phyloP scores from a whole-genome alignment of 371 early-diverging fungal species.

The Parasitella parasitica region DNA sequence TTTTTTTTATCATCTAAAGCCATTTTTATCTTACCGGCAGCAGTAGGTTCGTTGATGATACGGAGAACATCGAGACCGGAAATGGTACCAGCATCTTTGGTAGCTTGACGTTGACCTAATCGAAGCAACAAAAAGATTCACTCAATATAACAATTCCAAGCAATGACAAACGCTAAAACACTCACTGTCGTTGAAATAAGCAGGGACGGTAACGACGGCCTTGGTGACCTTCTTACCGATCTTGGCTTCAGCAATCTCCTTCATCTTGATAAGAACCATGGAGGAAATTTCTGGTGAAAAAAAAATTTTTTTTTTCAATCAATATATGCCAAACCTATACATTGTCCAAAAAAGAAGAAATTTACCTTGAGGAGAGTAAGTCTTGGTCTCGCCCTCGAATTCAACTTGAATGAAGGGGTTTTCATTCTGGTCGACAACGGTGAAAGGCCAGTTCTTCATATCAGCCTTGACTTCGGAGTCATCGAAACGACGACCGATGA shows the following conservation, averaged over 20 bases:
- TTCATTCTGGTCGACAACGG: conserved; percentile 69
- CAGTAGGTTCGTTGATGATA: conserved; percentile 96
- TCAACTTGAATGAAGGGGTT: conserved; percentile 83
- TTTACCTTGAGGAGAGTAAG: conserved; percentile 78
- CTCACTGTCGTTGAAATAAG: conserved; percentile 68
- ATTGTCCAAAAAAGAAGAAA: not conserved
- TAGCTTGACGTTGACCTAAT: conserved; percentile 86
- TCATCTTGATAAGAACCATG: conserved; percentile 92
- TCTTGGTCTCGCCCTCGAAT: conserved; percentile 76
- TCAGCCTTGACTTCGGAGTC: conserved; percentile 88
- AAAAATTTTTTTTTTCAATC: not conserved
- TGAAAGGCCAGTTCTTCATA: conserved; percentile 91
- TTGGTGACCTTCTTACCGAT: conserved; percentile 80
- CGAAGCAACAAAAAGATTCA: conserved; percentile 28
- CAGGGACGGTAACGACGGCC: conserved; percentile 97
- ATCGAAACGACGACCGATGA: conserved; percentile 93
- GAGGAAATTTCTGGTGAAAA: conserved; percentile 72
- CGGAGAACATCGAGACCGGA: conserved; percentile 81
- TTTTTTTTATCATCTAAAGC: not conserved
- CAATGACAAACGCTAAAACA: not conserved
- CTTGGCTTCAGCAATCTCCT: conserved; percentile 87
- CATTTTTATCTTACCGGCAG: conserved; percentile 59
- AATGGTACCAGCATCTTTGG: conserved; percentile 81
- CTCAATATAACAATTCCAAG: not conserved
- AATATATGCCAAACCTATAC: not conserved